Conservation (phyloP, 345 rosid species). For the Rhodamnia argentea region DNA sequence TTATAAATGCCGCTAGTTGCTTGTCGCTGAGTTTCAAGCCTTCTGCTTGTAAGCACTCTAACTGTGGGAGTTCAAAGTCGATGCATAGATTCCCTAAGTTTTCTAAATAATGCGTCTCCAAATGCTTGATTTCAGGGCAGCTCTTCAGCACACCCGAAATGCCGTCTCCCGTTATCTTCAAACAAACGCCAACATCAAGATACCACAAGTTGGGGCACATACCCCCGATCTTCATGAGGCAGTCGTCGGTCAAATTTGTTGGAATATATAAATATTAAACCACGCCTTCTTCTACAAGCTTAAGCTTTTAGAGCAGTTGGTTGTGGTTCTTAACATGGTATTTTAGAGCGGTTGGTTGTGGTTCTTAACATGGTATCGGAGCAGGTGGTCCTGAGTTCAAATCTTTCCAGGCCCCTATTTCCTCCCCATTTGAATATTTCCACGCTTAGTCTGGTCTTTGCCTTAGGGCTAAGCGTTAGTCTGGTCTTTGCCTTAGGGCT, state of each 20-base stretch:
- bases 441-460: too few relatives aligned
- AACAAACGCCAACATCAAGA: conserved; percentile 32
- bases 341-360: too few relatives aligned
- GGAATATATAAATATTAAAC: too few relatives aligned
- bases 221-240: conserved; percentile 22
- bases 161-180: conserved; percentile 37
- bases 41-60: conserved; percentile 39
- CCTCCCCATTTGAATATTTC: too few relatives aligned
- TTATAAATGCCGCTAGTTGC: conserved; percentile 1
- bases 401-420: too few relatives aligned
- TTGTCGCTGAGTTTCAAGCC: conserved; percentile 35
- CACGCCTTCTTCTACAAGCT: too few relatives aligned
- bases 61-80: conserved; percentile 35
- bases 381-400: too few relatives aligned
- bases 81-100: conserved; percentile 20
- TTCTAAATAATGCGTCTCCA: conserved; percentile 33
- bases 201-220: conserved; percentile 32
- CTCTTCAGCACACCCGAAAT: conserved; percentile 23
- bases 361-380: too few relatives aligned
- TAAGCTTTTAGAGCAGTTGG: too few relatives aligned
- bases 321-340: too few relatives aligned
- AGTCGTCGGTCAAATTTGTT: conserved; percentile 35
- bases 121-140: conserved; percentile 25
- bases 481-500: too few relatives aligned
- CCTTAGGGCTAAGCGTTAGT: too few relatives aligned